Conservation (phyloP, 1,284 basidiomycete genomes). For the Porodaedalea pini region DNA sequence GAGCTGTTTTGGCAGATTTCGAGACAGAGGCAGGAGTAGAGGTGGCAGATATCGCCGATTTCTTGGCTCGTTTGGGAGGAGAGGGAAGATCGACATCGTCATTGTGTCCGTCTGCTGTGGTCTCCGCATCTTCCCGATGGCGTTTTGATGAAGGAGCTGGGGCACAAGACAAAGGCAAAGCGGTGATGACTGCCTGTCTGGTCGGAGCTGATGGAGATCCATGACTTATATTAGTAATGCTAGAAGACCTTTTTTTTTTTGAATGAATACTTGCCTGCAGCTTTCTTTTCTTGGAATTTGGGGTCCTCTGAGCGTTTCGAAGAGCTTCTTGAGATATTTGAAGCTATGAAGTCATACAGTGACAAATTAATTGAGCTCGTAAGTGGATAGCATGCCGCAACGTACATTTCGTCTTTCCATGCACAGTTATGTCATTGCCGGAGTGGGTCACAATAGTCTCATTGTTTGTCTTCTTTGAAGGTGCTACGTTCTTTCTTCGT, state of each 20-base stretch:
- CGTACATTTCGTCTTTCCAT: neutral
- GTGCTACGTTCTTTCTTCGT: constrained; percentile 5
- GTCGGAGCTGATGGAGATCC: no score
- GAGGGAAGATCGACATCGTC: neutral
- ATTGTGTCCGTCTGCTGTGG: neutral
- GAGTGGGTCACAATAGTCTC: neutral
- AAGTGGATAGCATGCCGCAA: neutral
- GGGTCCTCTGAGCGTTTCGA: neutral
- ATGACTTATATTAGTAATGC: no score
- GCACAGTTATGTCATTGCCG: neutral
- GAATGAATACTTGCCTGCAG: neutral
- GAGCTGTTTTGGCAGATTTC: neutral
- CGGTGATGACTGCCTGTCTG: no score
- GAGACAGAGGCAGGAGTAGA: neutral
- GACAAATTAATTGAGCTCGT: no score
- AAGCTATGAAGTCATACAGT: neutral
- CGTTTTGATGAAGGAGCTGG: neutral
- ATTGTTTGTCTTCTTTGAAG: neutral
- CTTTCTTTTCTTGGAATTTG: neutral
- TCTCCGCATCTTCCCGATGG: neutral
- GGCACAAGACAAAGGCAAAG: no score
- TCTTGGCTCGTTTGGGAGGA: neutral
- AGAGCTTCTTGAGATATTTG: neutral
- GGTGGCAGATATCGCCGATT: neutral
- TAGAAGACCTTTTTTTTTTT: no score